Evolutionary conservation across 2,329 filamentous ascomycete species (phyloP), one percentile per base, ranked within the genome.

Genomic region (Colletotrichum tabaci): DNA sequence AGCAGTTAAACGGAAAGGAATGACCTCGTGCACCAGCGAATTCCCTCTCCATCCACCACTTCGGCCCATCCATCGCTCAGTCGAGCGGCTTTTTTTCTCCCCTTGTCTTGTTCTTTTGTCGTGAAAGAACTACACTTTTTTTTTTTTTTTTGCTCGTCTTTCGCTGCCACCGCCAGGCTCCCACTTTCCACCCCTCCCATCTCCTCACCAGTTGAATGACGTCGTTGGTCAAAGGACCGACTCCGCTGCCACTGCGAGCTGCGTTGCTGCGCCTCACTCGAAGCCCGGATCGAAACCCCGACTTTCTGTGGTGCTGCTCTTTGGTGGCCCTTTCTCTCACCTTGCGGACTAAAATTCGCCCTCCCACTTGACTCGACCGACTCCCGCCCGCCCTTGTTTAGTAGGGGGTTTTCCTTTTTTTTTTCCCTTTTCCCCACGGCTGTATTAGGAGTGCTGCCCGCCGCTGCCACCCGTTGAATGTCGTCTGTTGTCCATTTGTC

Each of bases 261-360:
- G 58, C 58, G 49, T 42, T 71, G 68, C 68, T 71, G 68, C 68
- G 68, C 68, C 68, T 68, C 68, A 71, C 66, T 71, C 65, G 58
- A 66, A 60, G 35, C 61, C 40, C 49, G 61, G 55, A 64, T 55
- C 52, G 52, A 55, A 40, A 13, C 61, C 61, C 61, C 38, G 49
- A 64, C 35, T 64, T 64, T 64, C 49, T 64, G 61, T 64, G 42
- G 53, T 66, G 63, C 63, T 35, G 30, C 30, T 35, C 30, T 42
- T 61, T 7, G 23, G 18, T 38, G 52, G 23, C 57, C 13, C 38
- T 61, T 61, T 44, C 21, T 58, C 21, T 50, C 26, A 9, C 26
- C 26, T 50, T 56, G 13, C 61, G 16, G 55, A 61, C 44, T 66
- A 66, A 66, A 60, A 61, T 66, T 44, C 56, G 47, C 44, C 64